These are phyloP conservation scores for Gossypium herbaceum DNA, from an alignment of 345 rosid genomes.

Conservation along the genomic window DNA sequence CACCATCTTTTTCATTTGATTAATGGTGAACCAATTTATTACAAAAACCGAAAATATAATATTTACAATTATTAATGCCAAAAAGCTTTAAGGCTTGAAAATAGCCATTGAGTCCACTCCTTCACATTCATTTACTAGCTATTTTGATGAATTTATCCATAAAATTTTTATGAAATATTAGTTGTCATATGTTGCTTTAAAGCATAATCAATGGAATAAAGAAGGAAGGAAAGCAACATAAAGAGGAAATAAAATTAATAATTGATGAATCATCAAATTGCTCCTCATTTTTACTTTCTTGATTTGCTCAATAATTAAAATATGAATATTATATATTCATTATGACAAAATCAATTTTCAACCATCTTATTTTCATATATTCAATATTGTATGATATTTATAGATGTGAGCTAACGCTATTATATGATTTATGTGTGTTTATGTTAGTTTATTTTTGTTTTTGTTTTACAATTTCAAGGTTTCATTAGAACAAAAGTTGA, in stretches of 20 bases:
- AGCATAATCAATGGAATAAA: slow-evolving; percentile 10
- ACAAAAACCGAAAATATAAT: background rate
- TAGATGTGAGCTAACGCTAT: background rate
- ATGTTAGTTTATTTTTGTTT: too few species aligned
- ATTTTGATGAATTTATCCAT: background rate
- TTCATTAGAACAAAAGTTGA: too few species aligned
- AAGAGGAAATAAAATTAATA: background rate
- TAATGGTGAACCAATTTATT: background rate
- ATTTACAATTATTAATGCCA: background rate
- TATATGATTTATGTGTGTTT: too few species aligned
- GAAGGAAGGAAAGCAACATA: slow-evolving; percentile 4
- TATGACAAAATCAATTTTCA: background rate
- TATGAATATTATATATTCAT: background rate
- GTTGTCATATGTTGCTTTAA: slow-evolving; percentile 6
- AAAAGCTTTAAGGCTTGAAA: background rate
- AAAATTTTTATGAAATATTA: background rate
- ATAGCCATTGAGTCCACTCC: background rate
- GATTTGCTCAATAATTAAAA: background rate
- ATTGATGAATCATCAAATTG: background rate
- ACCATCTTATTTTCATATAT: background rate
- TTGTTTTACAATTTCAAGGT: too few species aligned
- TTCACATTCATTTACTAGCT: background rate
- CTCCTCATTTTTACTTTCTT: background rate
- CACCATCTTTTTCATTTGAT: background rate
- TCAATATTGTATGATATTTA: background rate